Percentiles rank a stretch among this genome's conserved stretches.
Evolutionary conservation across 2,329 filamentous ascomycete species (phyloP).

Genomic region (Colletotrichum tabaci): DNA sequence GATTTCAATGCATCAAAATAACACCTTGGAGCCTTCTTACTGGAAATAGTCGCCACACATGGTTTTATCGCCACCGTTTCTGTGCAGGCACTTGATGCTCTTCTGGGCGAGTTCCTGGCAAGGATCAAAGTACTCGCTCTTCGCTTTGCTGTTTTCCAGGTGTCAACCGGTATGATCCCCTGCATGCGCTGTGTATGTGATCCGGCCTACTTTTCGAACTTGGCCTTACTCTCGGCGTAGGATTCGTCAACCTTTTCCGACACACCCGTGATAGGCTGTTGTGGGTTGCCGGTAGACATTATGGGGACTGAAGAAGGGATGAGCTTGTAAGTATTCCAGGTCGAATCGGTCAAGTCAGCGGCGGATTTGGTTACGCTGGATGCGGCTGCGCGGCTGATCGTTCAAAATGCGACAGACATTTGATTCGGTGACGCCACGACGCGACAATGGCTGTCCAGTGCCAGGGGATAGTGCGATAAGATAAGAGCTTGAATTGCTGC

Average conservation of each 20-base stretch:
- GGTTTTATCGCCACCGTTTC: slow-evolving; percentile 88
- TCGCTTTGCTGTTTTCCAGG: slow-evolving; percentile 76
- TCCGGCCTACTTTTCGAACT: slow-evolving; percentile 73
- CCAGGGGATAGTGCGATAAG: slow-evolving; percentile 20
- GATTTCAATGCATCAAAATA: neutral
- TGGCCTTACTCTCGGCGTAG: slow-evolving; percentile 60
- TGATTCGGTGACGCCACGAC: slow-evolving; percentile 20
- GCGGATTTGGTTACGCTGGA: neutral
- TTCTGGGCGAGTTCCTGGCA: slow-evolving; percentile 92
- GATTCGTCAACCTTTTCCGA: slow-evolving; percentile 27
- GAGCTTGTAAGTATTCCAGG: neutral
- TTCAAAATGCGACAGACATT: slow-evolving; percentile 13
- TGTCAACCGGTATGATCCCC: neutral
- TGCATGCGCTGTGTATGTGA: neutral
- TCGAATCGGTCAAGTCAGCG: neutral
- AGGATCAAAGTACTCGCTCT: slow-evolving; percentile 93
- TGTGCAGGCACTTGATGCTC: slow-evolving; percentile 89
- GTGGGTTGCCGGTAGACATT: neutral
- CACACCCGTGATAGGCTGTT: slow-evolving; percentile 14
- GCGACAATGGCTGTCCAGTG: neutral
- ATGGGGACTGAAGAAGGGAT: neutral
- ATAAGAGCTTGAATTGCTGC: slow-evolving; percentile 22
- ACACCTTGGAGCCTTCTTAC: slow-evolving; percentile 65
- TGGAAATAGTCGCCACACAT: slow-evolving; percentile 98
- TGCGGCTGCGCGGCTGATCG: neutral